Evolutionary conservation across 169 alveolate genomes (phyloP).

Genomic region (Eimeria nieschulzi): DNA sequence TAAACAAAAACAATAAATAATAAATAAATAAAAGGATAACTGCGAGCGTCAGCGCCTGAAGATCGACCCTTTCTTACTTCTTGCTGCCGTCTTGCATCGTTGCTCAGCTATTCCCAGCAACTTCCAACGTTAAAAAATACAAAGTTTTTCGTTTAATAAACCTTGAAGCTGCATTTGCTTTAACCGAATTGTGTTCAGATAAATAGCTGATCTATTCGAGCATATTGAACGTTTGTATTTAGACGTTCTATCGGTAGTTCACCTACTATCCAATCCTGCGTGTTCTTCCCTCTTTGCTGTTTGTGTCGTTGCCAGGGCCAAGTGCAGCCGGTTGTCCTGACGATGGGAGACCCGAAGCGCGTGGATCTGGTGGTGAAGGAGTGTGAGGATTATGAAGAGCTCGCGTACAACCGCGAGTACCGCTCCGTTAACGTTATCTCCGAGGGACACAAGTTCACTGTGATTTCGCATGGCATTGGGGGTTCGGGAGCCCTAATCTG

Average conservation of each 20-base stretch:
- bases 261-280: neutral
- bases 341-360: conserved; percentile 75
- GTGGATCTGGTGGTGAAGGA: conserved; percentile 24
- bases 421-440: conserved; percentile 27
- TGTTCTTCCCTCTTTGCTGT: neutral
- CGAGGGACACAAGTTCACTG: conserved; percentile 52
- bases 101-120: no score
- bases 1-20: neutral
- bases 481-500: conserved; percentile 66
- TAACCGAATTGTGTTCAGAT: no score
- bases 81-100: no score
- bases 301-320: conserved; percentile 21
- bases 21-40: neutral
- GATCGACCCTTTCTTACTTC: no score
- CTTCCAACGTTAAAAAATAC: no score
- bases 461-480: conserved; percentile 75
- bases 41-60: neutral
- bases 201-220: no score
- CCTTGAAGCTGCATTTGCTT: no score
- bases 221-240: no score
- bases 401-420: conserved; percentile 71
- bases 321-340: conserved; percentile 61
- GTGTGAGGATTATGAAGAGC: conserved; percentile 52
- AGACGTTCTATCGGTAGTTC: no score
- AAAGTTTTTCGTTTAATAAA: no score